Evolutionary conservation across 768 basidiomycete genomes (phyloP), one percentile per base, ranked within the genome.

Genomic region (Phylloporus arenicola): DNA sequence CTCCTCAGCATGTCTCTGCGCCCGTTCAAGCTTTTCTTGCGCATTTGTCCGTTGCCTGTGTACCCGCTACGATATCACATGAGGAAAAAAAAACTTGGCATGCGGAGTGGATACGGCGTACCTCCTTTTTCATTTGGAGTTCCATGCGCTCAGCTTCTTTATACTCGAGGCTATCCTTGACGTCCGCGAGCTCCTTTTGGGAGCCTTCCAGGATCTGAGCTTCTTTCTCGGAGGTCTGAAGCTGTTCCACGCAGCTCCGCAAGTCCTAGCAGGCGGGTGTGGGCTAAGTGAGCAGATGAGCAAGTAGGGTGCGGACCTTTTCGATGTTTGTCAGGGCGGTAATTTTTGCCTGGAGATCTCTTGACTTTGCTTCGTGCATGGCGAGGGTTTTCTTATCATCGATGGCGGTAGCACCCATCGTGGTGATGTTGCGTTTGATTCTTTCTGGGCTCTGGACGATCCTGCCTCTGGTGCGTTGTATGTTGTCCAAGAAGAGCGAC

Each of bases 381-480:
- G 77, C 72, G 17, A 88, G 74, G 1, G 75, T 75, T 53, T 74
- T 80, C 62, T 88, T 88, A 57, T 94, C 90, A 47, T 86, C 84
- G 16, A 77, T 65, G 1, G 82, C 81, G 0, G 78, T 82, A 6
- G 71, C 63, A 3, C 79, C 76, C 86, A 95, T 91, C n/a, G 80
- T 74, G 11, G 76, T 68, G 58, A 95, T 95, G 38, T 82, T 87
- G 45, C 84, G 81, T 63, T 85, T 88, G 57, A 95, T 86, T 40
- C 92, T 79, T 42, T 95, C 93, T 0, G 93, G 93, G 0, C 90
- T 92, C 64, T 92, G 89, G 3, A 96, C 92, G 54, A 96, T 86
- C 24, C 92, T 82, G 25, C 81, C 73, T 44, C 81, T 76, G 0
- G 83, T 83, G 38, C 84, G 80, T 12, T 71, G 69, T 54, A 89